Percentiles rank a stretch among this genome's conserved stretches.
These are phyloP conservation scores for Asclepias syriaca DNA, from an alignment of 257 asterid species.

Conservation along the genomic window DNA sequence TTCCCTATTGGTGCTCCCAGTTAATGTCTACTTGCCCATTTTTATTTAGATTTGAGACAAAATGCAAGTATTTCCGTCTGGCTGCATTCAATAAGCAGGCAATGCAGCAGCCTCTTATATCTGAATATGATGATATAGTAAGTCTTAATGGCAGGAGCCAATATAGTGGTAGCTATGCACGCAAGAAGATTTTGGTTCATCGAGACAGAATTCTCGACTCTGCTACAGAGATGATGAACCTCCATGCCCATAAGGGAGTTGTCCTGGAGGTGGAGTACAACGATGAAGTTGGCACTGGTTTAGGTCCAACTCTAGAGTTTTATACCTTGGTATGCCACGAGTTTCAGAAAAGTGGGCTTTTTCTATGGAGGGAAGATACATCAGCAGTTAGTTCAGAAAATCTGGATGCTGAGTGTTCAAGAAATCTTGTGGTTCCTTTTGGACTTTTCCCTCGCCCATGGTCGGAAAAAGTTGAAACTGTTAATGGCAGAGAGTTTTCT, in stretches of 20 bases:
- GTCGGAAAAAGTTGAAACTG: conserved; percentile 39
- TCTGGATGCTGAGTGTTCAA: conserved; percentile 37
- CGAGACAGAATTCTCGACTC: conserved; percentile 74
- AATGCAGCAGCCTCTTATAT: conserved; percentile 31
- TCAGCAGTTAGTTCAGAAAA: conserved; percentile 19
- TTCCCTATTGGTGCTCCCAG: conserved; percentile 90
- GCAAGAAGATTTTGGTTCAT: conserved; percentile 71
- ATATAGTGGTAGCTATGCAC: conserved; percentile 35
- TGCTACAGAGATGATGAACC: conserved; percentile 74
- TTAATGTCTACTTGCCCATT: conserved; percentile 72
- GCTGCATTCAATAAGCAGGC: conserved; percentile 53
- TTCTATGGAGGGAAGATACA: conserved; percentile 86
- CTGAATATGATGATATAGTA: conserved; percentile 31
- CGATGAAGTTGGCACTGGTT: conserved; percentile 98
- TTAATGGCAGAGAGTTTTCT: conserved; percentile 34
- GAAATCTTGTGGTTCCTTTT: conserved; percentile 38
- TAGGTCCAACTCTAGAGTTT: conserved; percentile 93
- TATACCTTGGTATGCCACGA: conserved; percentile 81
- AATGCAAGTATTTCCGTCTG: conserved; percentile 68
- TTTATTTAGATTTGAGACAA: conserved; percentile 79
- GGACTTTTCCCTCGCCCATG: conserved; percentile 97
- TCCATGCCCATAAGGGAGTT: conserved; percentile 50
- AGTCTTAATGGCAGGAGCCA: conserved; percentile 48
- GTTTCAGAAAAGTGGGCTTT: conserved; percentile 73
- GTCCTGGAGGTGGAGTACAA: conserved; percentile 77